phyloP scores from a whole-genome alignment of 2,329 filamentous ascomycete species.

The Fusarium stilboides region DNA sequence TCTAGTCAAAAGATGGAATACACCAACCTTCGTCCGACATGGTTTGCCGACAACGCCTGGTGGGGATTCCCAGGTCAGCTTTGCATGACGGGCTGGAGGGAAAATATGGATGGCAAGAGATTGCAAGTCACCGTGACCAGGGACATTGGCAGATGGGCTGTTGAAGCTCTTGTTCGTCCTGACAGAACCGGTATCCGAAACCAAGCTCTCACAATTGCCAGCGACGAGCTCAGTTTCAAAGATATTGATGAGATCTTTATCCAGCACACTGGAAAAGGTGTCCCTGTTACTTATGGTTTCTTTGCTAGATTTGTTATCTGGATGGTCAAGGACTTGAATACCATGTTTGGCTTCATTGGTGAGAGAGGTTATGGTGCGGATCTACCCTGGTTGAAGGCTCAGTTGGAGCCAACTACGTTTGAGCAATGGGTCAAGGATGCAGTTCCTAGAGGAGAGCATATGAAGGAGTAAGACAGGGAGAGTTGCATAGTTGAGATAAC shows the following conservation, averaged over 20 bases:
- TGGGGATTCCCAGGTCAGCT: constrained; percentile 48
- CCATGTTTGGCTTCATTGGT: constrained; percentile 44
- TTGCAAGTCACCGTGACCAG: constrained; percentile 47
- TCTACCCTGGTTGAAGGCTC: constrained; percentile 34
- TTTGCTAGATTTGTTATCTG: constrained; percentile 43
- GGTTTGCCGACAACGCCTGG: constrained; percentile 48
- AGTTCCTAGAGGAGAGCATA: constrained; percentile 11
- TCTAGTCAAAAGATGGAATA: constrained; percentile 43
- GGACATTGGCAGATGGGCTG: constrained; percentile 49
- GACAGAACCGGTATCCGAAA: constrained; percentile 39
- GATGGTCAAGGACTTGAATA: constrained; percentile 42
- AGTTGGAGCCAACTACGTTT: constrained; percentile 44
- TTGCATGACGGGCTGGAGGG: constrained; percentile 49
- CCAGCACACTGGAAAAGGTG: constrained; percentile 39
- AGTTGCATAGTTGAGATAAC: too few species aligned
- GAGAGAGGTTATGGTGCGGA: constrained; percentile 45
- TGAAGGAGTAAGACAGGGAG: not conserved
- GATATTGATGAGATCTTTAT: constrained; percentile 42
- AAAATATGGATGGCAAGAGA: constrained; percentile 47
- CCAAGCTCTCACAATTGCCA: constrained; percentile 45
- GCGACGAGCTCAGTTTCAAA: constrained; percentile 46
- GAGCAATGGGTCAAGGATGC: constrained; percentile 39
- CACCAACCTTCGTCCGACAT: constrained; percentile 50
- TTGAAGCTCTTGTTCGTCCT: constrained; percentile 34
- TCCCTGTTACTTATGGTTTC: constrained; percentile 42